Conservation (phyloP, 2,329 filamentous ascomycete genomes). For the Claviceps sorghi region DNA sequence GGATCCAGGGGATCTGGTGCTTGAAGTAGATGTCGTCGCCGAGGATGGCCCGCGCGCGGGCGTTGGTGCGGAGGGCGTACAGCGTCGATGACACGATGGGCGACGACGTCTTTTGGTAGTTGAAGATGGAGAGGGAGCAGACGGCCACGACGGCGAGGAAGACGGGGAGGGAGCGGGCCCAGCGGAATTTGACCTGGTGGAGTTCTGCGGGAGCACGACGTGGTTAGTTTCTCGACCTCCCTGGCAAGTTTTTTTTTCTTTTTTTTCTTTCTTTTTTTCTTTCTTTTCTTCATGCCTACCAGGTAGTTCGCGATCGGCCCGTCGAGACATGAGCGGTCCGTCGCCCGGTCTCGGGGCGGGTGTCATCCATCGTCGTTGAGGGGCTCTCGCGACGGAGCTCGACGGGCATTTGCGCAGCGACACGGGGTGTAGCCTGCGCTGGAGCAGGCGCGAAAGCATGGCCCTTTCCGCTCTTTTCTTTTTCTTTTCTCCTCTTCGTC, state of each 20-base stretch:
- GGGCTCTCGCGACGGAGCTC: conserved; percentile 2
- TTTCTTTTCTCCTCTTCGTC: no score
- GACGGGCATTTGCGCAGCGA: conserved; percentile 9
- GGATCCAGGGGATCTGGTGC: conserved; percentile 68
- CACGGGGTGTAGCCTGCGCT: conserved; percentile 12
- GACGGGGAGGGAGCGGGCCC: conserved; percentile 62
- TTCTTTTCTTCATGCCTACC: conserved; percentile 23
- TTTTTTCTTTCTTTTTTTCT: background rate
- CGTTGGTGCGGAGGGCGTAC: conserved; percentile 76
- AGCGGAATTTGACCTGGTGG: conserved; percentile 36
- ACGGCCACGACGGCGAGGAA: conserved; percentile 59
- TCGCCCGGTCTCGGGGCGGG: conserved; percentile 44
- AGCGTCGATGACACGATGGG: conserved; percentile 76
- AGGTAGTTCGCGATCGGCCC: conserved; percentile 51
- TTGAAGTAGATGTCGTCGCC: conserved; percentile 80
- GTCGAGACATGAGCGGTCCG: conserved; percentile 49
- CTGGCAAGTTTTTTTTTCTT: background rate
- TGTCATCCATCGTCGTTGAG: conserved; percentile 33
- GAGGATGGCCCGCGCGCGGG: conserved; percentile 57
- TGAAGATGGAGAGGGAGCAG: conserved; percentile 82
- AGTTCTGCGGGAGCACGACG: conserved; percentile 19
- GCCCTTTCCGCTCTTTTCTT: background rate
- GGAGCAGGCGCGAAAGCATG: conserved; percentile 11
- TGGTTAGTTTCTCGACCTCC: conserved; percentile 6
- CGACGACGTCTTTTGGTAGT: conserved; percentile 92